Conservation (phyloP, 2,329 filamentous ascomycete genomes). For the Fusarium chuoi region DNA sequence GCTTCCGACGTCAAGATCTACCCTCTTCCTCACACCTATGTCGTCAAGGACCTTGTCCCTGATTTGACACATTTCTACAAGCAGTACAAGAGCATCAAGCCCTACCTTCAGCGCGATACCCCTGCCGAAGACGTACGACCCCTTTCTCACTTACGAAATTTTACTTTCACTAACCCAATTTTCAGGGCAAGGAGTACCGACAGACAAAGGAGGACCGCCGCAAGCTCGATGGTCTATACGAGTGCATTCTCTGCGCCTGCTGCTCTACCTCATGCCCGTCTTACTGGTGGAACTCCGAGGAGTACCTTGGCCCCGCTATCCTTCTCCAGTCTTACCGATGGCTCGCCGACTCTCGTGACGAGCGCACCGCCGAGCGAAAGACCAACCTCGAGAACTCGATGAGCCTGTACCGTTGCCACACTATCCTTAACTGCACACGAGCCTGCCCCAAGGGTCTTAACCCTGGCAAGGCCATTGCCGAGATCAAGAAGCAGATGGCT, state of each 20-base stretch:
- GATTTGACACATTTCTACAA: constrained; percentile 99
- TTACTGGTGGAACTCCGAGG: constrained; percentile 99
- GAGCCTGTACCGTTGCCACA: constrained; percentile 99
- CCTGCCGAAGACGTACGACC: constrained; percentile 78
- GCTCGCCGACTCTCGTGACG: constrained; percentile 94
- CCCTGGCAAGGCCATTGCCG: constrained; percentile 91
- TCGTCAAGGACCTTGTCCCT: constrained; percentile 98
- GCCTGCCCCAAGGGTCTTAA: constrained; percentile 99
- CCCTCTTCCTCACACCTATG: constrained; percentile 97
- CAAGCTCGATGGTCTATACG: constrained; percentile 98
- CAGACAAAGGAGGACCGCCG: constrained; percentile 92
- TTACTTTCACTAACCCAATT: constrained; percentile 11
- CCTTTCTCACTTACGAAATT: not conserved
- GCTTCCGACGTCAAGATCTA: constrained; percentile 91
- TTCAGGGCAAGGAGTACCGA: constrained; percentile 87
- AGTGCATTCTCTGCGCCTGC: constrained; percentile 99
- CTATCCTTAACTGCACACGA: constrained; percentile 97
- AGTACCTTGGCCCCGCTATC: constrained; percentile 97
- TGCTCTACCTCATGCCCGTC: constrained; percentile 99
- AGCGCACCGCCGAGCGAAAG: constrained; percentile 88
- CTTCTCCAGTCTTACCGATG: constrained; percentile 98
- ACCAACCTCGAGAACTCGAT: constrained; percentile 96
- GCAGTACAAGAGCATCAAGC: constrained; percentile 99
- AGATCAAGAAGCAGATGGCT: constrained; percentile 98
- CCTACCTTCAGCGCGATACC: constrained; percentile 92